Percentiles rank a stretch among this genome's conserved stretches.
Conservation (phyloP, 2,329 filamentous ascomycete genomes). For the Epicoccum sorghinum region DNA sequence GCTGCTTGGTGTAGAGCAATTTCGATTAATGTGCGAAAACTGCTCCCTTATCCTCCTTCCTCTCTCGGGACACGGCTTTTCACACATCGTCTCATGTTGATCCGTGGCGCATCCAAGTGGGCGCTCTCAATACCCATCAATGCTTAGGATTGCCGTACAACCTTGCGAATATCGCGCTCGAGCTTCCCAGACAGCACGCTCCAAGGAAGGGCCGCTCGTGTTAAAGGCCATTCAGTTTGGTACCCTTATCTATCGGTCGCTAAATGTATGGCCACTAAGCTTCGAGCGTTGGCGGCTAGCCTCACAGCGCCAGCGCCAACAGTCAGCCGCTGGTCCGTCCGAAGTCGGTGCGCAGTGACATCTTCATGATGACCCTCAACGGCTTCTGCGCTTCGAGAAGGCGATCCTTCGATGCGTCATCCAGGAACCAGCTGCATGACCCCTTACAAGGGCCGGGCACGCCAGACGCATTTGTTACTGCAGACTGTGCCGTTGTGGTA, state of each 20-base stretch:
- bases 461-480: constrained; percentile 22
- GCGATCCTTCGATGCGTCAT: constrained; percentile 35
- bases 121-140: constrained; percentile 6
- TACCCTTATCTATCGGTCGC: neutral
- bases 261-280: neutral
- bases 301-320: neutral
- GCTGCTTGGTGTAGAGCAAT: constrained; percentile 10
- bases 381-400: constrained; percentile 10
- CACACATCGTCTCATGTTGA: constrained; percentile 18
- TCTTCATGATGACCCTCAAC: constrained; percentile 8
- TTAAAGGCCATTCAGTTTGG: neutral
- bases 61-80: constrained; percentile 13
- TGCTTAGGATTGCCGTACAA: constrained; percentile 10
- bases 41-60: constrained; percentile 14
- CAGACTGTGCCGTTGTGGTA: constrained; percentile 29
- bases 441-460: constrained; percentile 38
- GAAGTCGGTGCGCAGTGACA: constrained; percentile 16
- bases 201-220: constrained; percentile 3
- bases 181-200: constrained; percentile 3
- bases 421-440: constrained; percentile 40
- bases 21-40: constrained; percentile 19
- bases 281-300: constrained; percentile 5
- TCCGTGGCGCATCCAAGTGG: constrained; percentile 13
- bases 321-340: constrained; percentile 1
- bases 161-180: constrained; percentile 15